Percentiles rank a stretch among this genome's conserved stretches.
These are phyloP conservation scores for Populus hybrid DNA, from an alignment of 441 rosid genomes.

Conservation along the genomic window DNA sequence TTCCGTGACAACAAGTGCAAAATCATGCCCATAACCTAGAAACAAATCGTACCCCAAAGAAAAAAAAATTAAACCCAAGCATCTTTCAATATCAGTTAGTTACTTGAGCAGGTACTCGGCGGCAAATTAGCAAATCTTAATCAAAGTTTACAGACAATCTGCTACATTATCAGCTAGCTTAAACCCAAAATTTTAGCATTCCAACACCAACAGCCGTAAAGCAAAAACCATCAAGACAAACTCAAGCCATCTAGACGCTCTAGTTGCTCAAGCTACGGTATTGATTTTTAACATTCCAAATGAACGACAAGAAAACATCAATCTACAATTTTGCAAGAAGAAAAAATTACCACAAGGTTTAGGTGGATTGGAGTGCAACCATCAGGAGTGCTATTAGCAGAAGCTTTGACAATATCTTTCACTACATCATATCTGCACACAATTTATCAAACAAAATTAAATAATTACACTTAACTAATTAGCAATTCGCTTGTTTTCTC, in stretches of 20 bases:
- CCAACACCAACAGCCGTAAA: not conserved
- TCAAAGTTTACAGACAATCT: too few relatives aligned
- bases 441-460: not conserved
- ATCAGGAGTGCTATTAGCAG: conserved; percentile 40
- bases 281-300: not conserved
- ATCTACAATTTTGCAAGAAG: not conserved
- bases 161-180: too few relatives aligned
- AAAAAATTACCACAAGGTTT: conserved; percentile 73
- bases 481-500: not conserved
- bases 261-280: too few relatives aligned
- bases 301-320: not conserved
- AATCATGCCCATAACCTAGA: too few relatives aligned
- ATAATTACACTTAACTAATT: not conserved
- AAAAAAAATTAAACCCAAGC: too few relatives aligned
- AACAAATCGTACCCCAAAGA: too few relatives aligned
- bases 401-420: conserved; percentile 38
- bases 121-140: too few relatives aligned
- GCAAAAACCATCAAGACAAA: not conserved
- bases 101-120: not conserved
- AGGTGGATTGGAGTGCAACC: conserved; percentile 80
- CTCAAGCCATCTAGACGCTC: not conserved
- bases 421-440: conserved; percentile 61
- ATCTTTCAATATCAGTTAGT: too few relatives aligned
- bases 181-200: too few relatives aligned
- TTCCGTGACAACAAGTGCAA: too few relatives aligned